Base-by-base conservation (phyloP, 2,329 filamentous ascomycete genomes). In the Falciphora oryzae region DNA sequence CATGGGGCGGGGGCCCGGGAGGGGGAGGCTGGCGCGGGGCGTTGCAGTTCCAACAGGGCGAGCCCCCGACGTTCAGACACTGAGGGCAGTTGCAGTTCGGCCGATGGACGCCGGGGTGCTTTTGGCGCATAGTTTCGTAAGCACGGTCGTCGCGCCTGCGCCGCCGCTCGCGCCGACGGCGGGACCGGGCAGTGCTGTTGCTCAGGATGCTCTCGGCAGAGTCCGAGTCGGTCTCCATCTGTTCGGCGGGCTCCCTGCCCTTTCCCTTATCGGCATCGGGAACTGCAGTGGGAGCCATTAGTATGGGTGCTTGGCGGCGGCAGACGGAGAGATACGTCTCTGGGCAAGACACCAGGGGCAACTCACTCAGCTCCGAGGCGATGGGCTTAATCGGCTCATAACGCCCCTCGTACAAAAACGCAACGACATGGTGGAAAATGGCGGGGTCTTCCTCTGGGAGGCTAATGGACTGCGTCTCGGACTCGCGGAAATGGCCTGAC, bases 371-470 rank as follows among this genome's bases (percentile, higher is more conserved):
- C 2, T 74, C 79, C 31, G 75, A 75, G 3, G 79, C 74, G 44
- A 75, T 72, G n/a, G 80, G 72, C 66, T 73, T 78, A 65, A 81
- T 79, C 50, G 81, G 81, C 4, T 77, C 73, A 67, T 79, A 83
- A 64, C 72, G 77, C 27, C 75, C 77, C 67, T 83, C 80, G 67
- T 83, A 83, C 16, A 83, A 71, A 62, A 78, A 83, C n/a, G 80
- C 79, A 50, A 84, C 73, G 57, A 84, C 71, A 66, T 83, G 82
- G 65, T 81, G 79, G 66, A 84, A 84, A 60, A 81, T 77, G 64
- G 77, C 76, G 3, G 81, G 80, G 67, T 83, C 76, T 66, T 84
- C 81, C 65, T 83, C 81, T 0, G 80, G 81, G 1, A 84, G 72
- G 68, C 81, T 75, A 63, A 84, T 77, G 18, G 76, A 75, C 66